Evolutionary conservation across 1,284 basidiomycete species (phyloP).

Genomic region (Papiliotrema fonsecae): DNA sequence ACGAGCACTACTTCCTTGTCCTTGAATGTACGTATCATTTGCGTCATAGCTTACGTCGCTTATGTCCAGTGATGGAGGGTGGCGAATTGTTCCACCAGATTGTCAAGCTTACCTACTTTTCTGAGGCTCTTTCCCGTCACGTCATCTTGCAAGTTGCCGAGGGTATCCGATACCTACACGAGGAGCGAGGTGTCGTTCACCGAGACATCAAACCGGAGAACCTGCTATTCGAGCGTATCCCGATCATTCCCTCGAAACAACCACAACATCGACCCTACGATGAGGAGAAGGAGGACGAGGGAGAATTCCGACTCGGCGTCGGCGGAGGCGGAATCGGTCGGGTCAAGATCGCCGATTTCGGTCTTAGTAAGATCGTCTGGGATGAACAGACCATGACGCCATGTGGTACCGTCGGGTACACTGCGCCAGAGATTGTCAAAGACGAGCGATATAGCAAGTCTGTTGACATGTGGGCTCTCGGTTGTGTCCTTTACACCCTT

Average conservation of each 20-base stretch:
- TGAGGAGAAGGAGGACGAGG: conserved; percentile 98
- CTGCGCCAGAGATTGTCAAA: conserved; percentile 98
- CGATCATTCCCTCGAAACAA: conserved; percentile 80
- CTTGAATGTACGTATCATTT: conserved; percentile 67
- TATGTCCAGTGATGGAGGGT: conserved; percentile 75
- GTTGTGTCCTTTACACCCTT: conserved; percentile 96
- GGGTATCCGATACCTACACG: conserved; percentile 92
- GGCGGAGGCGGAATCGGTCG: conserved; percentile 96
- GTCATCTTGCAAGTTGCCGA: conserved; percentile 96
- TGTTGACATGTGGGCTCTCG: conserved; percentile 99
- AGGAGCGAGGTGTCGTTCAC: conserved; percentile 96
- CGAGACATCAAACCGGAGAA: conserved; percentile 99
- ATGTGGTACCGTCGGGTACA: conserved; percentile 98
- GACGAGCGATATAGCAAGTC: conserved; percentile 98
- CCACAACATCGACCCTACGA: conserved; percentile 82
- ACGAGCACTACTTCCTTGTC: conserved; percentile 90
- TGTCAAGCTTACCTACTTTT: conserved; percentile 98
- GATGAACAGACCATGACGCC: conserved; percentile 99
- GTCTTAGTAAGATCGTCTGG: conserved; percentile 97
- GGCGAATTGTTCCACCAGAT: conserved; percentile 99
- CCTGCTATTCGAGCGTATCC: conserved; percentile 88
- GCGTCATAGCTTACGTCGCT: not conserved
- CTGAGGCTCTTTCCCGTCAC: conserved; percentile 88
- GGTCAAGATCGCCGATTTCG: conserved; percentile 99
- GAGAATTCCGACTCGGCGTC: conserved; percentile 83